Conservation (phyloP, 306 rosid species). For the Dalbergia oliveri region DNA sequence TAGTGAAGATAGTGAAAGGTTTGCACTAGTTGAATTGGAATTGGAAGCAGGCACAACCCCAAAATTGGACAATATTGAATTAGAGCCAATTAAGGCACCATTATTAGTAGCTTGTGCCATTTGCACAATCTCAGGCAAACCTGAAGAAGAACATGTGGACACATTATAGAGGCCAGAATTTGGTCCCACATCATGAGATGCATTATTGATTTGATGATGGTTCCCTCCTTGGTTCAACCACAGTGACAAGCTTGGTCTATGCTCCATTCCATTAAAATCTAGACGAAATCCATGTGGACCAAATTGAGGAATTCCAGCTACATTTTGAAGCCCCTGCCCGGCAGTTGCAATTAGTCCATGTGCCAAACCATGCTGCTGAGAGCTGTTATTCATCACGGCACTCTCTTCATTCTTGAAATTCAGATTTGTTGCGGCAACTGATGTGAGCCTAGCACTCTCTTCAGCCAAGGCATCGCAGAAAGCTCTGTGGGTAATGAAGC, state of each 20-base stretch:
- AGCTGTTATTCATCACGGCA: constrained; percentile 18
- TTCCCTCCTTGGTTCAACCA: constrained; percentile 77
- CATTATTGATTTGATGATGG: constrained; percentile 34
- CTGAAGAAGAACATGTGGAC: constrained; percentile 39
- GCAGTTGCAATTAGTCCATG: constrained; percentile 40
- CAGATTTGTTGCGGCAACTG: constrained; percentile 64
- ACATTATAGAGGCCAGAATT: constrained; percentile 50
- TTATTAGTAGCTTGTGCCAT: constrained; percentile 49
- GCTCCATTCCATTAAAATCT: constrained; percentile 51
- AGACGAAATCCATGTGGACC: constrained; percentile 48
- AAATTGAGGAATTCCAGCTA: constrained; percentile 55
- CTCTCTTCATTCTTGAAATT: constrained; percentile 68
- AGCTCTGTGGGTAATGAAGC: constrained; percentile 97
- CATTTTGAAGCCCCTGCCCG: constrained; percentile 33
- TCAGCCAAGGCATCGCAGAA: constrained; percentile 97
- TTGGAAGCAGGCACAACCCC: constrained; percentile 37
- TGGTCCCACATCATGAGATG: constrained; percentile 47
- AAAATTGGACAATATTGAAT: constrained; percentile 53
- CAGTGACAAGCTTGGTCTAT: constrained; percentile 74
- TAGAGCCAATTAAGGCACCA: constrained; percentile 55
- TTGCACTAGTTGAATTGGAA: constrained; percentile 55
- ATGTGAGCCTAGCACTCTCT: constrained; percentile 84
- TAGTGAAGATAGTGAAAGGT: constrained; percentile 56
- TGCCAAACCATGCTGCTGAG: constrained; percentile 48
- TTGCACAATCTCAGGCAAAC: constrained; percentile 67